phyloP scores from a whole-genome alignment of 305 asterid genomes.

The Striga hermonthica region DNA sequence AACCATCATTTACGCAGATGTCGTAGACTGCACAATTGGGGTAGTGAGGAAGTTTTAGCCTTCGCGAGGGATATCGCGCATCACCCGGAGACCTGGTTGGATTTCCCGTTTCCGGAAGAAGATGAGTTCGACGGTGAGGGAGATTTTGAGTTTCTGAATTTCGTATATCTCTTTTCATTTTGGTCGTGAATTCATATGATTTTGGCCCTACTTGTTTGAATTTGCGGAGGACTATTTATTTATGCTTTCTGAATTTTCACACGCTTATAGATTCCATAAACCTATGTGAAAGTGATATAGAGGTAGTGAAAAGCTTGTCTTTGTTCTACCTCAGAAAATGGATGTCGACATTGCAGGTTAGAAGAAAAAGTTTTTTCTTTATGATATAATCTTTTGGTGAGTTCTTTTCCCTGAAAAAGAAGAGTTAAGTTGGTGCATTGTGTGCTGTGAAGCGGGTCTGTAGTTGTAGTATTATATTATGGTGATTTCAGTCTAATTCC shows the following conservation, averaged over 20 bases:
- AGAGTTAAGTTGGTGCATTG: conserved; percentile 7
- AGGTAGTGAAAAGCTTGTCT: not conserved
- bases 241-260: conserved; percentile 15
- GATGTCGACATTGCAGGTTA: not conserved
- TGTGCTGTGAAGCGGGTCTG: not conserved
- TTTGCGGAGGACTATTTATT: conserved; percentile 19
- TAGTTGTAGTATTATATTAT: not conserved
- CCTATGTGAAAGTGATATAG: conserved; percentile 1
- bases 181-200: conserved; percentile 16
- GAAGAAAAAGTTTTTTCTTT: not conserved
- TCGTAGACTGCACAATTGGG: conserved; percentile 61
- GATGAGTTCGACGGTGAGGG: no score
- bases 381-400: conserved; percentile 8
- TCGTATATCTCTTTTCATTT: conserved; percentile 10
- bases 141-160: conserved; percentile 12
- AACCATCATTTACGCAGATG: conserved; percentile 36
- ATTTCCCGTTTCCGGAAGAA: no score
- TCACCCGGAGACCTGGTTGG: no score
- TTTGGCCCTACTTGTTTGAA: not conserved
- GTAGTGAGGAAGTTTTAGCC: conserved; percentile 79
- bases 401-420: conserved; percentile 2
- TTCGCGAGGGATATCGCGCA: no score
- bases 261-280: not conserved
- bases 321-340: not conserved
- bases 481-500: conserved; percentile 24